These are phyloP conservation scores for Sicyos edulis DNA, from an alignment of 306 rosid genomes.

Conservation along the genomic window DNA sequence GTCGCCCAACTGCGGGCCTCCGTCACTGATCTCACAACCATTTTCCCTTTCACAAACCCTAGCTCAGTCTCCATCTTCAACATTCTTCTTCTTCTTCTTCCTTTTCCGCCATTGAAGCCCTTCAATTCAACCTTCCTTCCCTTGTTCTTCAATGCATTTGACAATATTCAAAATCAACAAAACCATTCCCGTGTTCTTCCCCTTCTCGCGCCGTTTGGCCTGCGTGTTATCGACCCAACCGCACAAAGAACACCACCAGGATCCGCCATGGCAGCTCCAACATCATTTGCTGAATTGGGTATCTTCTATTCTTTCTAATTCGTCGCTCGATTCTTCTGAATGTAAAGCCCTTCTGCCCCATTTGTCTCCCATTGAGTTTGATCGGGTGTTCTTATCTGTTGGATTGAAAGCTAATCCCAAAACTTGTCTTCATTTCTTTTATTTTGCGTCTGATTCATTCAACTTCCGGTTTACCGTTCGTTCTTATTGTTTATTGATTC, in stretches of 20 bases:
- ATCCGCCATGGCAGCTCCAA: slow-evolving; percentile 27
- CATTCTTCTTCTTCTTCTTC: slow-evolving; percentile 12
- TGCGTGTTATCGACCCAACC: slow-evolving; percentile 35
- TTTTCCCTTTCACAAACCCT: neutral
- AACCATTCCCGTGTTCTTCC: slow-evolving; percentile 24
- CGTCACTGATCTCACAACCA: neutral
- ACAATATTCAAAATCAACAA: slow-evolving; percentile 28
- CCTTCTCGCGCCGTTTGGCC: slow-evolving; percentile 36
- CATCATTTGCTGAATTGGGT: slow-evolving; percentile 24
- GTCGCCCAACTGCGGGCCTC: slow-evolving; percentile 15
- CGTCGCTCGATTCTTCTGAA: slow-evolving; percentile 45
- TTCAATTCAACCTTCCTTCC: neutral
- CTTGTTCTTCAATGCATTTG: slow-evolving; percentile 36
- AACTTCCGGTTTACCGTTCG: slow-evolving; percentile 51
- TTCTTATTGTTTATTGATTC: slow-evolving; percentile 52
- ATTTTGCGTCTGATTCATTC: slow-evolving; percentile 36
- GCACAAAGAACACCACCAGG: slow-evolving; percentile 30
- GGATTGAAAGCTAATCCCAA: slow-evolving; percentile 40
- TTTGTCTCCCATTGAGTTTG: slow-evolving; percentile 52
- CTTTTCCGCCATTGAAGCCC: neutral
- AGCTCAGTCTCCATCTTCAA: neutral
- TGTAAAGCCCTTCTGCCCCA: slow-evolving; percentile 44
- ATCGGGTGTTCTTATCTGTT: slow-evolving; percentile 37
- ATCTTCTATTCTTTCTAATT: slow-evolving; percentile 46
- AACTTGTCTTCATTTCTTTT: slow-evolving; percentile 50